Base-by-base conservation (phyloP, 768 basidiomycete genomes). In the Suillus clintonianus region DNA sequence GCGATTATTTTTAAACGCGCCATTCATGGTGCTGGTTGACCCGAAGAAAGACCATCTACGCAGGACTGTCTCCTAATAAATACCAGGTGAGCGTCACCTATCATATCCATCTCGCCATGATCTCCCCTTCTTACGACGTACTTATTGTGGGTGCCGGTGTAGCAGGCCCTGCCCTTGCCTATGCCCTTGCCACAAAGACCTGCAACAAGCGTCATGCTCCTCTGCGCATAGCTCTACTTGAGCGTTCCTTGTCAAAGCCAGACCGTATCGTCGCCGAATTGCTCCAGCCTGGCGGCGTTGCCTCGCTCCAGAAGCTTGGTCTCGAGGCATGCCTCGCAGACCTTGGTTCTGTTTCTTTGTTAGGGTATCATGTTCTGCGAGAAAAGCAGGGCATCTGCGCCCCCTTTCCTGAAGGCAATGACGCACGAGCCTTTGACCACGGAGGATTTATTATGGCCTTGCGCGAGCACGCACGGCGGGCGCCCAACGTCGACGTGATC, bases 191-290 rank as follows among this genome's bases (percentile, higher is more conserved):
- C 6, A 80, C 81, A 1, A 69, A 84, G 4, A 78, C 81, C 5
- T 60, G 65, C 8, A 62, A 71, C 19, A 67, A 74, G 54, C 79
- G 83, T 22, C 36, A 72, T 13, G 76, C 76, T 61, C 89, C 88
- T 10, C 83, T 92, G 7, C 83, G 86, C 34, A 88, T 95, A 65
- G 88, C 88, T 24, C 78, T 95, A 2, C 80, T 97, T 62, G 95
- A 97, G 76, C 87, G 95, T 15, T 95, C 94, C n/a, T 82, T 97
- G 4, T 82, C 89, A 0, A 89, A 92, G 72, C 95, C 95, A 0
- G 93, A 96, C 80, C 83, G 95, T 10, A 97, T 97, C 67, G 94
- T 97, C 42, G 95, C 95, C 8, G 95, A 97, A 75, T 87, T 97
- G 1, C 81, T 97, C 36, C 95, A 97, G 71, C 95, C 95, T 0